Base-by-base conservation (phyloP, 176 grass and related monocot genomes). In the Oryza brachyantha region DNA sequence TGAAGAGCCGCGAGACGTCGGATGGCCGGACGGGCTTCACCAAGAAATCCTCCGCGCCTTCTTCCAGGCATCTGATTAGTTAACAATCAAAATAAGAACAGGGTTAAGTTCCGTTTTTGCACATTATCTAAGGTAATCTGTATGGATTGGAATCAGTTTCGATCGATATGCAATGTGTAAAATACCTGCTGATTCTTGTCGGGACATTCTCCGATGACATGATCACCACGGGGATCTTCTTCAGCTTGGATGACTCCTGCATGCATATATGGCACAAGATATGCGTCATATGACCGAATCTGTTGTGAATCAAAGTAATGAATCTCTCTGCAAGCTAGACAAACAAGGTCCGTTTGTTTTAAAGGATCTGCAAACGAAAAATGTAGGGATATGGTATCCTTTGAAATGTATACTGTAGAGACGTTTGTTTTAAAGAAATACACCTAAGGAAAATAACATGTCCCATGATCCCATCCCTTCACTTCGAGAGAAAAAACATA, bases 141-240 rank as follows among this genome's bases (percentile, higher is more conserved):
- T 57, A 13, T n/a, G n/a, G n/a, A 57, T 10, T 57, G 52, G 2
- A 57, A 57, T 24, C 8, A 24, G n/a, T n/a, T n/a, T n/a, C n/a
- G n/a, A 24, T 54, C 7, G 19, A 45, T n/a, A 43, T 27, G 7
- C 5, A 2, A 3, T 25, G 3, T 21, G 34, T 3, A 52, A 3
- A 57, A 29, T 10, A 11, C 92, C 86, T 91, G 68, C 69, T 89
- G 74, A 93, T 93, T 68, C 96, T 95, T 4, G 91, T 95, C 0
- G 86, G 88, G 17, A 99, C 85, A 36, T 99, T 85, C 83, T 99
- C 96, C 0, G 96, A 99, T 12, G 92, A 99, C 96, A 99, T 99
- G 76, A 99, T 99, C 74, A 93, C 92, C 59, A 99, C 96, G 0
- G 96, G 96, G 65, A 95, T 99, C 73, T 89, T 66, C 75, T 70